phyloP scores from a whole-genome alignment of 2,329 filamentous ascomycete species.

The Colletotrichum sansevieriae region DNA sequence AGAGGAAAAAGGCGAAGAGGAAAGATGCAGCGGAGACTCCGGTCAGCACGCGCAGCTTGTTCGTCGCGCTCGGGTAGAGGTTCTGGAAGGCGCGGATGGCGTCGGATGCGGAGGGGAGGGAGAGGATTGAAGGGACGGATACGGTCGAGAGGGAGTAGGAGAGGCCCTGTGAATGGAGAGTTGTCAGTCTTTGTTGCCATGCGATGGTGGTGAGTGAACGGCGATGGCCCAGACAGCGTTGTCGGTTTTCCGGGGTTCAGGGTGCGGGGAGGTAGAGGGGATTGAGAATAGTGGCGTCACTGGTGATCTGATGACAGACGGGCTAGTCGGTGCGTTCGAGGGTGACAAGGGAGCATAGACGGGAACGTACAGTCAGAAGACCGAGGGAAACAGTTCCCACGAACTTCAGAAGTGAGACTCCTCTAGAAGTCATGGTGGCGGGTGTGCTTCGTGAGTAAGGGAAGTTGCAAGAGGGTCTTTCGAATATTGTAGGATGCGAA shows the following conservation, averaged over 20 bases:
- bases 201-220: not conserved
- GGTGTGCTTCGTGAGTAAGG: conserved; percentile 20
- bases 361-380: conserved; percentile 80
- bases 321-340: conserved; percentile 13
- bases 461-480: not conserved
- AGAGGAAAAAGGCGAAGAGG: conserved; percentile 81
- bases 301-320: conserved; percentile 18
- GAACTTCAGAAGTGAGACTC: conserved; percentile 87
- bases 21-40: conserved; percentile 79
- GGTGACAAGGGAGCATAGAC: not conserved
- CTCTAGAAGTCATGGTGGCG: conserved; percentile 72
- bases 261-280: conserved; percentile 34
- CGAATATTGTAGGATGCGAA: conserved; percentile 17
- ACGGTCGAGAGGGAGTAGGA: conserved; percentile 86
- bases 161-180: conserved; percentile 73
- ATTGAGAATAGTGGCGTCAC: conserved; percentile 38
- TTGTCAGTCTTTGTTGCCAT: conserved; percentile 24
- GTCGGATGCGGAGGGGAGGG: conserved; percentile 80
- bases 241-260: conserved; percentile 5
- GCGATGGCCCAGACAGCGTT: not conserved
- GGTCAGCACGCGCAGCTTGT: conserved; percentile 76
- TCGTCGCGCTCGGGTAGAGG: conserved; percentile 72
- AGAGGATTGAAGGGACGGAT: conserved; percentile 83
- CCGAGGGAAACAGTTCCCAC: conserved; percentile 92
- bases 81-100: conserved; percentile 79